Evolutionary conservation across 306 rosid genomes (phyloP), one percentile per base, ranked within the genome.

Genomic region (Quercus wislizeni): DNA sequence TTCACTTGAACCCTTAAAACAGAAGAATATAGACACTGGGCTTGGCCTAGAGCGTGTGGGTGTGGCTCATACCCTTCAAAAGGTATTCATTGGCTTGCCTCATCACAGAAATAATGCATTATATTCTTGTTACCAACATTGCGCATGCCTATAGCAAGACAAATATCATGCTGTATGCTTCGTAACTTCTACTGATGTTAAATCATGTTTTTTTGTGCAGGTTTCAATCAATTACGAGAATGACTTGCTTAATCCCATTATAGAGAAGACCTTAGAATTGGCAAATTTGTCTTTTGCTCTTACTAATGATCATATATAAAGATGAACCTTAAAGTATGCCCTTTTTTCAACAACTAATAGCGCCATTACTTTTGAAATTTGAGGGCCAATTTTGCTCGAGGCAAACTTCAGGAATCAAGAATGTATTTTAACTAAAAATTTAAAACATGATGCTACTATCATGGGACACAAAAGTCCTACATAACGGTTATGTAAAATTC

Each of bases 21-120:
- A 94, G 83, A 94, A 91, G 90, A 91, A 91, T 74, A 92, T 94
- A 76, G 98, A 94, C 80, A 94, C 93, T 25, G 97, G 98, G 63
- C 97, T 94, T 73, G 98, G 97, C 78, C 88, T 94, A 59, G 98
- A 92, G 87, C 97, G 93, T 62, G 55, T 90, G 94, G 98, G 23
- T 23, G 23, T 23, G 23, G 23, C 23, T 23, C 23, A 23, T 68
- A 94, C 91, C 80, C 99, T 91, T 78, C 97, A 92, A 81, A 87
- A 94, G 93, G 97, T 94, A 80, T 75, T 67, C 57, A 41, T 78
- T 79, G 52, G 23, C 33, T 78, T 83, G 56, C 61, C 54, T 63
- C 77, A 69, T 77, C 69, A 78, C 55, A 63, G 30, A 64, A 64
- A 51, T 61, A 33, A 71, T 20, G 28, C 7, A 55, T 57, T 51